These are phyloP conservation scores for Gossypium aridum DNA, from an alignment of 441 rosid genomes.

Conservation along the genomic window DNA sequence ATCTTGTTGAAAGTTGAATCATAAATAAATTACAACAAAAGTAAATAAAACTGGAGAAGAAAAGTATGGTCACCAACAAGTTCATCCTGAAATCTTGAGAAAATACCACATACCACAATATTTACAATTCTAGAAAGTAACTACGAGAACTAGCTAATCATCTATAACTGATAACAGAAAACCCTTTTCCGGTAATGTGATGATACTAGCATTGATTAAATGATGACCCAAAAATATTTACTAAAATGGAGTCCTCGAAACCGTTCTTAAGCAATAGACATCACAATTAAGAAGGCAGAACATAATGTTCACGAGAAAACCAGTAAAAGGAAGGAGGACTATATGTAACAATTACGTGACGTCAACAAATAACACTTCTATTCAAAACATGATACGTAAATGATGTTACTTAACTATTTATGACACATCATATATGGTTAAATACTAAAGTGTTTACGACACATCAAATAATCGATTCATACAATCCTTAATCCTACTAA, in stretches of 20 bases:
- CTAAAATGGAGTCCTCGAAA: neutral
- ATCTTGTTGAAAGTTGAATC: neutral
- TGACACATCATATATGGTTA: neutral
- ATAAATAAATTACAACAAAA: neutral
- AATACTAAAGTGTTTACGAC: too few relatives aligned
- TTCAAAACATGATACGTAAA: neutral
- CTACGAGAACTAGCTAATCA: neutral
- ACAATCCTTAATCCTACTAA: neutral
- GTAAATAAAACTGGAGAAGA: neutral
- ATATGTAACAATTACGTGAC: neutral
- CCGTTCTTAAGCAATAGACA: neutral
- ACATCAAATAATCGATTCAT: neutral
- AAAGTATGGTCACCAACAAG: neutral
- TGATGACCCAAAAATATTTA: neutral
- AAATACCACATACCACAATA: neutral
- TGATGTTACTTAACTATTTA: neutral
- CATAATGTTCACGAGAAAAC: neutral
- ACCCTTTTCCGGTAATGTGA: neutral
- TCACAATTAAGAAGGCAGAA: neutral
- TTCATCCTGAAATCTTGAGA: neutral
- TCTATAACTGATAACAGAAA: neutral
- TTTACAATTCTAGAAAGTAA: neutral
- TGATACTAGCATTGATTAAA: neutral
- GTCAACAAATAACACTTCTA: neutral
- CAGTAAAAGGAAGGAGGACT: neutral